A percentile compares a stretch with the other conserved stretches of the same genome.
These are phyloP conservation scores for Mycothermus thermophilus DNA, from an alignment of 495 filamentous ascomycete genomes.

Conservation along the genomic window DNA sequence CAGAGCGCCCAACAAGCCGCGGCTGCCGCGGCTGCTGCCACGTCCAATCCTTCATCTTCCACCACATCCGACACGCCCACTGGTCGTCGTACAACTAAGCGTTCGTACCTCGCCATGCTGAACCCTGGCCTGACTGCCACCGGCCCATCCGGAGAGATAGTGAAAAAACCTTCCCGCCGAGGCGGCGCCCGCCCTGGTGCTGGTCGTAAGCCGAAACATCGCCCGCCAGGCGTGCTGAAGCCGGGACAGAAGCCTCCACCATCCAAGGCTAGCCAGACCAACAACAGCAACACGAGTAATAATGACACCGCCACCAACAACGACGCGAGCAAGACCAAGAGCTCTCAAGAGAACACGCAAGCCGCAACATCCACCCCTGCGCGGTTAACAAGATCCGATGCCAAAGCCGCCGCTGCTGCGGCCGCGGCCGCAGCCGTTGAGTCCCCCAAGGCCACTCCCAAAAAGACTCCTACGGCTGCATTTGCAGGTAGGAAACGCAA, in stretches of 20 bases:
- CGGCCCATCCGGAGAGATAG: background rate
- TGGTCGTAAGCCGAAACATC: slow-evolving; percentile 19
- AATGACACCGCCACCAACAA: too few species aligned
- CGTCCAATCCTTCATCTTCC: too few species aligned
- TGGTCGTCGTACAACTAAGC: slow-evolving; percentile 2
- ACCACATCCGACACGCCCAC: slow-evolving; percentile 7
- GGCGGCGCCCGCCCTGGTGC: slow-evolving; percentile 22
- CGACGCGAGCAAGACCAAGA: slow-evolving; percentile 2
- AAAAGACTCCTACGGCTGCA: background rate
- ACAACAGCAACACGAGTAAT: slow-evolving; percentile 1
- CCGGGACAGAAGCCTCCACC: background rate
- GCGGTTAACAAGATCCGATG: background rate
- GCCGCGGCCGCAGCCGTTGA: background rate
- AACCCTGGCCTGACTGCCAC: background rate
- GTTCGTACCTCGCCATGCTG: slow-evolving; percentile 1
- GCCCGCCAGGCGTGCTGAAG: background rate
- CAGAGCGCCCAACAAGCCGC: slow-evolving; percentile 3
- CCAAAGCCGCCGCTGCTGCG: background rate
- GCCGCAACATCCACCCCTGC: too few species aligned
- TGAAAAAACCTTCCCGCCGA: slow-evolving; percentile 18
- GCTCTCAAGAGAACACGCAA: too few species aligned
- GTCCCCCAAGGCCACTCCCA: background rate
- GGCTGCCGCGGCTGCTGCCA: too few species aligned
- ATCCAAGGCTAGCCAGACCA: slow-evolving; percentile 2
- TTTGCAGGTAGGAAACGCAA: slow-evolving; percentile 10